Conservation (phyloP, 208 protist species). For the Trypanosoma melophagium region DNA sequence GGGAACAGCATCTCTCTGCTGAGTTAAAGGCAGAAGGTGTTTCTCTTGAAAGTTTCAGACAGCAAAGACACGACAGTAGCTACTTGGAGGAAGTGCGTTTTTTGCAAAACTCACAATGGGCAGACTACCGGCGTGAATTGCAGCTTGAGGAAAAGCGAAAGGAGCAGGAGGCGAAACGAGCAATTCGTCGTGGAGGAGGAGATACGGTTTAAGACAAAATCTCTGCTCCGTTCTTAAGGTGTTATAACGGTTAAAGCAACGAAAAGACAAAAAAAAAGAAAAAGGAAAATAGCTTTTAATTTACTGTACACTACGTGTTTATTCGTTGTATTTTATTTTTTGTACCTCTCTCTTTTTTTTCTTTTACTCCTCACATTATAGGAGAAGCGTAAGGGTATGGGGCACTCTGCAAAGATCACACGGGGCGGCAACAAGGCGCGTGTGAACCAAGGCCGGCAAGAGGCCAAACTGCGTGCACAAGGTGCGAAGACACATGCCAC, state of each 20-base stretch:
- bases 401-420: constrained; percentile 83
- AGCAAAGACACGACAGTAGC: constrained; percentile 43
- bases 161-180: constrained; percentile 46
- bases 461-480: constrained; percentile 77
- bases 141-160: constrained; percentile 47
- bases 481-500: constrained; percentile 76
- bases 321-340: constrained; percentile 2
- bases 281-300: constrained; percentile 18
- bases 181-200: constrained; percentile 57
- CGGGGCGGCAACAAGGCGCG: constrained; percentile 87
- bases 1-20: constrained; percentile 54
- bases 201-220: neutral
- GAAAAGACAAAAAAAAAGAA: constrained; percentile 3
- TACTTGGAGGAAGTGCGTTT: constrained; percentile 72
- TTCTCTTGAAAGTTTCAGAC: constrained; percentile 69
- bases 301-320: constrained; percentile 2
- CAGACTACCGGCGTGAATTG: constrained; percentile 70
- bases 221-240: no score
- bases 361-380: neutral
- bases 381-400: constrained; percentile 35
- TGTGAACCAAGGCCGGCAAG: constrained; percentile 66
- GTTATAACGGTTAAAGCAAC: no score
- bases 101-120: constrained; percentile 54
- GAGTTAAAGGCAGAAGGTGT: constrained; percentile 66
- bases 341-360: constrained; percentile 1